phyloP scores from a whole-genome alignment of 1,284 basidiomycete species.

The Apiotrichum veenhuisii region DNA sequence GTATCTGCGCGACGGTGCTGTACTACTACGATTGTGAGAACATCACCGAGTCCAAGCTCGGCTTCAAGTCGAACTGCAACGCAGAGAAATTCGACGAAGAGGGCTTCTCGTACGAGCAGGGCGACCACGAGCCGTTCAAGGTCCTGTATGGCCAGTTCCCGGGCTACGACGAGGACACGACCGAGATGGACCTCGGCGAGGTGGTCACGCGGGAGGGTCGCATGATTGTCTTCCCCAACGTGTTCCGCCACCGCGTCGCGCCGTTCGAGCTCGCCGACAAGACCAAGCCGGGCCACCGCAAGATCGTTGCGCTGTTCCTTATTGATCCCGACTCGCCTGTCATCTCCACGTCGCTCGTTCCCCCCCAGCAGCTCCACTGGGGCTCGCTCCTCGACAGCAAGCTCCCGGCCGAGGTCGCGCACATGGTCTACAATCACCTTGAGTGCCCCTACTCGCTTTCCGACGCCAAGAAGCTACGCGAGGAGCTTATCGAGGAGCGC shows the following conservation, averaged over 20 bases:
- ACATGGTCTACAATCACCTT: slow-evolving; percentile 10
- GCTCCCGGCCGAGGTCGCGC: slow-evolving; percentile 10
- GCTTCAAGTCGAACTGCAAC: background rate
- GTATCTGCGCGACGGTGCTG: slow-evolving; percentile 2
- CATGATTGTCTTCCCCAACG: slow-evolving; percentile 6
- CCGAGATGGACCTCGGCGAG: background rate
- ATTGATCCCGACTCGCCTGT: slow-evolving; percentile 12
- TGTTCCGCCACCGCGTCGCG: slow-evolving; percentile 1
- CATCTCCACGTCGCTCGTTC: slow-evolving; percentile 10
- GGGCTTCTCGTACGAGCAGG: slow-evolving; percentile 7
- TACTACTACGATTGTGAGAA: slow-evolving; percentile 8
- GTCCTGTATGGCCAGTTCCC: background rate
- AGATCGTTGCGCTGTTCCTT: slow-evolving; percentile 21
- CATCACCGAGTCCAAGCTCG: background rate
- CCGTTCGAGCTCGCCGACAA: slow-evolving; percentile 6
- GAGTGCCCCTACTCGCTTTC: slow-evolving; percentile 8
- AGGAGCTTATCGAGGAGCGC: slow-evolving; percentile 19
- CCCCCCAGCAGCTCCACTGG: slow-evolving; percentile 18
- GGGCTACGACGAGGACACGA: background rate
- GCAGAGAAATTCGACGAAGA: background rate
- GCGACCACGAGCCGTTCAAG: slow-evolving; percentile 9
- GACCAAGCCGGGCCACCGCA: slow-evolving; percentile 12
- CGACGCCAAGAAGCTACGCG: slow-evolving; percentile 12
- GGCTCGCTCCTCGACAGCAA: background rate
- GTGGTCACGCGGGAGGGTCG: slow-evolving; percentile 1